Conservation (phyloP, 1,139 yeast genomes). For the Blastobotrys ciferrii region DNA sequence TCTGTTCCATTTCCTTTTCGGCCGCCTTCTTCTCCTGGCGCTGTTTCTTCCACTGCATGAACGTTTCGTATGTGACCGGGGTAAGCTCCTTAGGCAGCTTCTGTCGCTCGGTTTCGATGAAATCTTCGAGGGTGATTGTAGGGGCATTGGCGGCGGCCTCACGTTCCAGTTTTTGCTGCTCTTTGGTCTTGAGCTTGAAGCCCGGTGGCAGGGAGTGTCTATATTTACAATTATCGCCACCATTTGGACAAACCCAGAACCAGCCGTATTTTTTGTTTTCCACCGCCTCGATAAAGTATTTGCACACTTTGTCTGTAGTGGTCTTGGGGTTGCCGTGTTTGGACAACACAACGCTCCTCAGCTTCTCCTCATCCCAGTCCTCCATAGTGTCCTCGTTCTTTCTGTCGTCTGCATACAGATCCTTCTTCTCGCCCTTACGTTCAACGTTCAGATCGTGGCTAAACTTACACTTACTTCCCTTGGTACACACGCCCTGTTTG, state of each 20-base stretch:
- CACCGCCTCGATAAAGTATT: slow-evolving; percentile 91
- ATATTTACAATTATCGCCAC: slow-evolving; percentile 91
- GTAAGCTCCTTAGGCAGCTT: slow-evolving; percentile 77
- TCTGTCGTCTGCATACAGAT: slow-evolving; percentile 88
- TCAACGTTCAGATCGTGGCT: slow-evolving; percentile 87
- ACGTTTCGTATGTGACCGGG: slow-evolving; percentile 84
- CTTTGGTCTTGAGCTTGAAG: slow-evolving; percentile 92
- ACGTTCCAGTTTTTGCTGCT: slow-evolving; percentile 86
- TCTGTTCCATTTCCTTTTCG: slow-evolving; percentile 44
- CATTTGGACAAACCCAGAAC: slow-evolving; percentile 98
- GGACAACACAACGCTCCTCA: slow-evolving; percentile 78
- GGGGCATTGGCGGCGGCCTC: slow-evolving; percentile 84
- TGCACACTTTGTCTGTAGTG: slow-evolving; percentile 94
- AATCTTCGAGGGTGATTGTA: slow-evolving; percentile 90
- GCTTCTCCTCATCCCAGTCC: slow-evolving; percentile 93
- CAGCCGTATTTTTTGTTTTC: slow-evolving; percentile 98
- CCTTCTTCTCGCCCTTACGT: slow-evolving; percentile 85
- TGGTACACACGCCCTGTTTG: slow-evolving; percentile 85
- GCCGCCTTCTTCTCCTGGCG: slow-evolving; percentile 66
- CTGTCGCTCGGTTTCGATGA: slow-evolving; percentile 89
- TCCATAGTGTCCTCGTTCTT: slow-evolving; percentile 92
- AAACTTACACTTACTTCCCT: slow-evolving; percentile 91
- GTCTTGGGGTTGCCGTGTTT: slow-evolving; percentile 94
- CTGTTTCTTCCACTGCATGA: slow-evolving; percentile 77
- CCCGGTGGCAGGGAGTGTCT: slow-evolving; percentile 97